Evolutionary conservation across 140 eudicot genomes (phyloP), one percentile per base, ranked within the genome.

Genomic region (Anethum foeniculum): DNA sequence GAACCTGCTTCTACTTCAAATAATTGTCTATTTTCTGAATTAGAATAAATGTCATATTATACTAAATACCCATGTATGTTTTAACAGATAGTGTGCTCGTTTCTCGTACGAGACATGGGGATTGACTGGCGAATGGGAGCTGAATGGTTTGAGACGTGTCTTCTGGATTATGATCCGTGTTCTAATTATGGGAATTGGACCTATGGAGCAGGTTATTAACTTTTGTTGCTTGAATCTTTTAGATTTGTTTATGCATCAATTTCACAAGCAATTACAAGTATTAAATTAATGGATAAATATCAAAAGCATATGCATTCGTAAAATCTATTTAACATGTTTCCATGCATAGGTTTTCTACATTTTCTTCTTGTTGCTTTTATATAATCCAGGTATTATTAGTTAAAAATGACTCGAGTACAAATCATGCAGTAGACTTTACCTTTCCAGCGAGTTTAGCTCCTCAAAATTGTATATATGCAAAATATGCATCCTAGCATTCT

Each of bases 91-190:
- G 96, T 90, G 23, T 90, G 96, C 75, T 90, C 96, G 9, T 90
- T 90, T 84, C 92, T 90, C 68, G 96, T 90, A 25, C 89, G 96
- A 46, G 96, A 90, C 79, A 88, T 90, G 96, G 89, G 92, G 51
- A 88, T 90, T n/a, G 96, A 90, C 85, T 90, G 96, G 96, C 86
- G 92, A 30, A 90, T 88, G 92, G 96, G 96, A 81, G 96, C 96
- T n/a, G 96, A 90, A 79, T 90, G 96, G 96, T 90, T 90, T 36
- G 96, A 90, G 90, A 83, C 92, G 0, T 90, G 92, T 83, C 92
- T 90, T 54, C 80, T 90, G 83, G 96, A 90, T 84, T 88, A 90
- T 81, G 96, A 90, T 71, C 96, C 96, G 38, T 90, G 96, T 77
- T 90, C 96, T 47, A 90, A 90, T 75, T 90, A 90, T 52, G 96